Evolutionary conservation across 2,329 filamentous ascomycete genomes (phyloP), one percentile per base, ranked within the genome.

Genomic region (Xylaria sp.): DNA sequence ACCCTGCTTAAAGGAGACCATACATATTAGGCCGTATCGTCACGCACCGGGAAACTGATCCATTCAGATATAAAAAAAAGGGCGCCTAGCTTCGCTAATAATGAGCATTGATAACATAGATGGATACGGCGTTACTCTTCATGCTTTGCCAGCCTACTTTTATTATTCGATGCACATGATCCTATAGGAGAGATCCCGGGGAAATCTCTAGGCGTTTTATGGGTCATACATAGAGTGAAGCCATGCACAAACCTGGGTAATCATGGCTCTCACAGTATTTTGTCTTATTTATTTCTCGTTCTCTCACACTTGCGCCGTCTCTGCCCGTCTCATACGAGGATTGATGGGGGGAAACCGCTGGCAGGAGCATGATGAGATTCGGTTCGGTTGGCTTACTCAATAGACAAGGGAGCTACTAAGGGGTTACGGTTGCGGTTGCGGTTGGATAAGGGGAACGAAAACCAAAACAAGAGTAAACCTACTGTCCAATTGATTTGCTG

Each of bases 81-180:
- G 11, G 19, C 53, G 9, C 21, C 45, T 11, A 21, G 17, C n/a
- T 17, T 14, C 12, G 17, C 7, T 12, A 14, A 27, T 32, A 55
- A 54, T 17, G 48, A 59, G 48, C 36, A 47, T 57, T 12, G 36
- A 50, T 55, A 47, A 17, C 32, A 32, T 58, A 63, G 34, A 59
- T 47, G 32, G 64, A 32, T n/a, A 14, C 12, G 42, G 51, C 39
- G 42, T 50, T 45, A 12, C 24, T 17, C 17, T 55, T 50, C 9
- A 48, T 32, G 24, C 9, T 27, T 36, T 7, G 11, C 21, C 14
- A 17, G 24, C 47, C 6, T 27, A 21, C 45, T 55, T 14, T 5
- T 9, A 47, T 5, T 9, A 47, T 24, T 54, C 9, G 19, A 55
- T 17, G 3, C n/a, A 47, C n/a, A 39, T 36, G 24, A 32, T 27